Evolutionary conservation across 768 basidiomycete species (phyloP).

Genomic region (Galerina marginata): DNA sequence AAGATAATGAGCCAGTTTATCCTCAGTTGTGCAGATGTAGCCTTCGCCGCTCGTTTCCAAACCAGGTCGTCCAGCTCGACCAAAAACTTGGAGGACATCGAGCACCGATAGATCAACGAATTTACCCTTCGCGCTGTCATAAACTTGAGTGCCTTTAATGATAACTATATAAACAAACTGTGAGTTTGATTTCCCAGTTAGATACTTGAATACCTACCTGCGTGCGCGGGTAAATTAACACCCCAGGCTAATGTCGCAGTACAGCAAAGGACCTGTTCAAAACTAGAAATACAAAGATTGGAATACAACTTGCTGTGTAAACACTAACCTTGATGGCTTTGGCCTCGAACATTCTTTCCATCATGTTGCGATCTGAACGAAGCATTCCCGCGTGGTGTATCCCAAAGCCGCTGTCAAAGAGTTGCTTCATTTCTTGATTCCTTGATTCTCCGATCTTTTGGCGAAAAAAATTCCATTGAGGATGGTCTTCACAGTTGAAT

Average conservation of each 20-base stretch:
- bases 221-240: conserved; percentile 98
- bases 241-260: conserved; percentile 99
- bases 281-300: background rate
- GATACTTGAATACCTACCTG: conserved; percentile 53
- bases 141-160: conserved; percentile 98
- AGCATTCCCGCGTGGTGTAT: conserved; percentile 99
- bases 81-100: conserved; percentile 97
- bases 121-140: conserved; percentile 87
- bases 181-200: conserved; percentile 8
- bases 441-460: conserved; percentile 78
- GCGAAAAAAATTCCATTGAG: conserved; percentile 77
- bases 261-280: conserved; percentile 86
- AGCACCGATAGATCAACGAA: conserved; percentile 93
- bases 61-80: conserved; percentile 90
- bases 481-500: conserved; percentile 84
- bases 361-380: conserved; percentile 90
- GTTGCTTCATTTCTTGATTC: conserved; percentile 96
- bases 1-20: conserved; percentile 91
- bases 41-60: conserved; percentile 94
- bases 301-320: background rate
- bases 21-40: conserved; percentile 93
- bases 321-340: conserved; percentile 84
- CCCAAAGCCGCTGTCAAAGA: conserved; percentile 92
- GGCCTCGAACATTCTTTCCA: conserved; percentile 92
- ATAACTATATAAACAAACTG: conserved; percentile 56